Evolutionary conservation across 768 basidiomycete genomes (phyloP).

Genomic region (Amanita subjunquillea): DNA sequence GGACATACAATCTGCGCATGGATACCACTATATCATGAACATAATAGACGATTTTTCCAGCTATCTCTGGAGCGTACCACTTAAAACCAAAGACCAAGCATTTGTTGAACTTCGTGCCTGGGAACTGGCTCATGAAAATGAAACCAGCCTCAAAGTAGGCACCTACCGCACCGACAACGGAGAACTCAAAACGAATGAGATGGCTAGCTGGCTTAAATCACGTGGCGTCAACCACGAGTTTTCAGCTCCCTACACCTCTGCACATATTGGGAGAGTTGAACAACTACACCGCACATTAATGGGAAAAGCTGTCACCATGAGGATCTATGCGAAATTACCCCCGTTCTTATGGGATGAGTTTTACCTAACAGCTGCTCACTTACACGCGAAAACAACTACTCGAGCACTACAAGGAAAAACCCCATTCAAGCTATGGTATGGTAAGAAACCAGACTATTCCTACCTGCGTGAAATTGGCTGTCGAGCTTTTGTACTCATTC

Average conservation of each 20-base stretch:
- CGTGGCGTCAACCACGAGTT: conserved; percentile 9
- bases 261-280: conserved; percentile 25
- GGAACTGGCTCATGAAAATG: conserved; percentile 13
- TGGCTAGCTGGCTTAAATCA: conserved; percentile 10
- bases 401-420: conserved; percentile 11
- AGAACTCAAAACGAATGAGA: conserved; percentile 10
- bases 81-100: conserved; percentile 17
- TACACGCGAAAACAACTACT: conserved; percentile 12
- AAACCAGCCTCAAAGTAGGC: conserved; percentile 12
- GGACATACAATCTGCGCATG: conserved; percentile 12
- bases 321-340: conserved; percentile 14
- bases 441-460: conserved; percentile 13
- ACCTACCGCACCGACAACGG: conserved; percentile 15
- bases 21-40: conserved; percentile 22
- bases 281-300: conserved; percentile 24
- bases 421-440: conserved; percentile 12
- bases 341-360: conserved; percentile 23
- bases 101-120: conserved; percentile 17
- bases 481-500: conserved; percentile 15
- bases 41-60: too few species aligned
- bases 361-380: conserved; percentile 17
- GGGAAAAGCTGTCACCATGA: conserved; percentile 20
- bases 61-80: conserved; percentile 21
- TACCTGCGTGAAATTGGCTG: conserved; percentile 22
- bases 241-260: conserved; percentile 23